Evolutionary conservation across 75 land plant species (phyloP), one percentile per base, ranked within the genome.

Genomic region (Selaginella moellendorffii): DNA sequence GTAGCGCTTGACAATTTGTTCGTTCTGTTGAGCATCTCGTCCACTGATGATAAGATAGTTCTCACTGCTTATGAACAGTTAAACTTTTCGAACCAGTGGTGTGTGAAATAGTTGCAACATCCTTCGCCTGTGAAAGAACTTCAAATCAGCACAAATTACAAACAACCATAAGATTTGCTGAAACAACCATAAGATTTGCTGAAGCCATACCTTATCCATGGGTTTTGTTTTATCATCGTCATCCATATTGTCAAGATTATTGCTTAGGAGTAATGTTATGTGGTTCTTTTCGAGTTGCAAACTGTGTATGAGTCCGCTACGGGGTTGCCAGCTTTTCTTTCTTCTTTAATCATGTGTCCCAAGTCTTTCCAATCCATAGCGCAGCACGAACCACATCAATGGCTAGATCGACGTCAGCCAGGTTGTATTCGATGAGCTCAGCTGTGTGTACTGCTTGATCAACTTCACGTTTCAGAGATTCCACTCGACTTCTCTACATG

Each of bases 1-100:
- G n/a, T n/a, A n/a, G n/a, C n/a, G n/a, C n/a, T n/a, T n/a, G n/a
- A n/a, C n/a, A n/a, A n/a, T n/a, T 73, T 86, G 78, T 80, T 91
- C 97, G 74, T 91, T 91, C 63, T 91, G 97, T 60, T 91, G 91
- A 42, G 91, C 97, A 84, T 91, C 97, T 25, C 88, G 87, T 1
- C 97, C 97, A 79, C 97, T 86, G 30, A 91, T 80, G 30, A 91
- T 71, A 79, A 91, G 53, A 65, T 91, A 86, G 74, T 86, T 91
- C 59, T 91, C 97, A 73, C 91, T 91, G 80, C 81, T 86, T 26
- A 86, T 79, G 63, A 91, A 86, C 91, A 91, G 69, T 91, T 86
- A 64, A 91, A 91, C 67, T 91, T 91, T 68, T 91, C 97, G 76
- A 91, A 91, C 97, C 97, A 86, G 56, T 86, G 97, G 60, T 79